Conservation (phyloP, 495 filamentous ascomycete species). For the Cairneyella variabilis region DNA sequence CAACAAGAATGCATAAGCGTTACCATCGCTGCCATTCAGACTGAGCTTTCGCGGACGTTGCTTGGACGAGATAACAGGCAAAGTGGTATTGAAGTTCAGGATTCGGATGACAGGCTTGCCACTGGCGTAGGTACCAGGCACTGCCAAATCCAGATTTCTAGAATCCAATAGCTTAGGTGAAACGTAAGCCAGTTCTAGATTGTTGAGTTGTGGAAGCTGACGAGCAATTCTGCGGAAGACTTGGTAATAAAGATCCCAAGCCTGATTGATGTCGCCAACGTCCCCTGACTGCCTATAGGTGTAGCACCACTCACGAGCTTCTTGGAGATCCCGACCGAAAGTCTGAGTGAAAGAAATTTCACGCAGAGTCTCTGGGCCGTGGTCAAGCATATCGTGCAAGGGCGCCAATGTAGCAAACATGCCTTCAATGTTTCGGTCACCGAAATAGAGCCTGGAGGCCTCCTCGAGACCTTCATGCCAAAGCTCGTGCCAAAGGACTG, state of each 20-base stretch:
- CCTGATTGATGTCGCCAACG: conserved; percentile 90
- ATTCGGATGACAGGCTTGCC: conserved; percentile 85
- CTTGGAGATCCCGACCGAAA: conserved; percentile 89
- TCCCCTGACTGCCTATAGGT: conserved; percentile 85
- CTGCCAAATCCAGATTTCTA: conserved; percentile 80
- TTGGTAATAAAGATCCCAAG: conserved; percentile 98
- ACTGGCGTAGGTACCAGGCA: conserved; percentile 89
- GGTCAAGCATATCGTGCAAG: conserved; percentile 84
- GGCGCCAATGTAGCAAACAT: conserved; percentile 92
- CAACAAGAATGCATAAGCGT: conserved; percentile 76
- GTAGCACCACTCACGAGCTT: conserved; percentile 92
- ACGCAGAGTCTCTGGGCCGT: conserved; percentile 84
- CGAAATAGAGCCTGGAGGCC: conserved; percentile 87
- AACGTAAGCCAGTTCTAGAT: conserved; percentile 92
- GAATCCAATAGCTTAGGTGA: conserved; percentile 86
- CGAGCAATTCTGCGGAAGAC: conserved; percentile 94
- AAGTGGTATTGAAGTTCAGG: conserved; percentile 79
- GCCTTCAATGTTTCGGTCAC: conserved; percentile 91
- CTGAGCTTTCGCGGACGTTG: conserved; percentile 89
- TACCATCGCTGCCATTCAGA: conserved; percentile 83
- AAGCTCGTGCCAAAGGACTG: conserved; percentile 95
- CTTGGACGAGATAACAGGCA: conserved; percentile 93
- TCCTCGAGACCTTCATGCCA: conserved; percentile 99
- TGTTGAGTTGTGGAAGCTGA: conserved; percentile 86
- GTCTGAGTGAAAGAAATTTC: conserved; percentile 98